Evolutionary conservation across 345 rosid genomes (phyloP).

Genomic region (Turnera subulata): DNA sequence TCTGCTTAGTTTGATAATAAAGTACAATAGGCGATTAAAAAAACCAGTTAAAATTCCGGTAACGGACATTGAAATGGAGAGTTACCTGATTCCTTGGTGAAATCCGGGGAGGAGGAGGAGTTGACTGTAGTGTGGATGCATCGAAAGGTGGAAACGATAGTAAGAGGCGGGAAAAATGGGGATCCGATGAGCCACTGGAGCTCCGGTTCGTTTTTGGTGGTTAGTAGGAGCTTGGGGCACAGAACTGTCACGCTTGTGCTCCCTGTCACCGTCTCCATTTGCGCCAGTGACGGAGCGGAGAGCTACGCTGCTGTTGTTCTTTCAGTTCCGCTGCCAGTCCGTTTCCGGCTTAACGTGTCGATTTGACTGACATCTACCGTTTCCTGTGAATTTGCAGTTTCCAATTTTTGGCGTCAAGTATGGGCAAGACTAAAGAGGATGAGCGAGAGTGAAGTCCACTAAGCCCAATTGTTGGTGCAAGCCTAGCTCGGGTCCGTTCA

Average conservation of each 20-base stretch:
- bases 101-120: slow-evolving; percentile 44
- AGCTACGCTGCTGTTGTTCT: too few species aligned
- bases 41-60: not conserved
- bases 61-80: slow-evolving; percentile 1
- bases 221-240: slow-evolving; percentile 44
- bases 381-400: not conserved
- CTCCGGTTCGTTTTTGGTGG: slow-evolving; percentile 35
- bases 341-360: too few species aligned
- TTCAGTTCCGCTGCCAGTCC: too few species aligned
- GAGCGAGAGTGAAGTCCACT: too few species aligned
- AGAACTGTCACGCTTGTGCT: slow-evolving; percentile 40
- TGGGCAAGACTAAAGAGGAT: too few species aligned
- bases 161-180: slow-evolving; percentile 64
- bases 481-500: too few species aligned
- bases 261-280: slow-evolving; percentile 32
- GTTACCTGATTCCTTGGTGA: slow-evolving; percentile 67
- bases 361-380: too few species aligned
- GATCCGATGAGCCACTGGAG: slow-evolving; percentile 92
- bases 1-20: slow-evolving; percentile 38
- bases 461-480: not conserved
- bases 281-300: not conserved
- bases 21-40: not conserved
- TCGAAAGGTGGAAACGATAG: slow-evolving; percentile 69
- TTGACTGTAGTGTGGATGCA: slow-evolving; percentile 42
- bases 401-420: not conserved